Evolutionary conservation across 2,329 filamentous ascomycete genomes (phyloP), one percentile per base, ranked within the genome.

Genomic region (Botrytis paeoniae): DNA sequence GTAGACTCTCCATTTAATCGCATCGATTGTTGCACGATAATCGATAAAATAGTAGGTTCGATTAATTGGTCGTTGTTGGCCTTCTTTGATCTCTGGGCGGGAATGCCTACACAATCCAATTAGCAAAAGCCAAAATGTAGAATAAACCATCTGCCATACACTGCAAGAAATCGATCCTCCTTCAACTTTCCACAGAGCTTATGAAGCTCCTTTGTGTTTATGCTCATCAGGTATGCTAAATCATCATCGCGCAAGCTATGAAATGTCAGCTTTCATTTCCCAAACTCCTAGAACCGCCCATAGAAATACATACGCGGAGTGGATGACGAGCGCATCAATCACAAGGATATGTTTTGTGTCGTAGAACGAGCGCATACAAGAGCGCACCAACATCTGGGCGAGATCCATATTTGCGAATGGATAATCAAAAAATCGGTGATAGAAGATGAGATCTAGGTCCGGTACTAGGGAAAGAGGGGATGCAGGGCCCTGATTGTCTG

Each of bases 31-130:
- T 73, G 93, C 92, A 74, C 96, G 93, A 80, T 97, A 97, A 81
- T 98, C 95, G 81, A 99, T 95, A 83, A 93, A 99, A 85, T 97
- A 99, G 86, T 97, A 99, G 75, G 95, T 97, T 79, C 93, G 89
- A 80, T 92, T 94, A 77, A 92, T 91, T 8, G 93, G 92, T 70
- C 94, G 91, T 73, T 92, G 91, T 74, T 94, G 93, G 69, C 93
- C 93, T 80, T 95, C 92, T 77, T 91, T 91, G 72, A 92, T 85
- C 81, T 97, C 94, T 68, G 91, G 89, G 74, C 94, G 91, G 45
- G 91, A 90, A 81, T 91, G 91, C 79, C 88, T 93, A 80, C 72
- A 73, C 29, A 71, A 71, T 66, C 22, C 60, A 71, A 39, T 73
- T 71, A 73, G 68, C 71, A 70, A 39, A 62, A 63, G 25, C 66